These are phyloP conservation scores for Ogataea corticis DNA, from an alignment of 805 yeast genomes.

Conservation along the genomic window DNA sequence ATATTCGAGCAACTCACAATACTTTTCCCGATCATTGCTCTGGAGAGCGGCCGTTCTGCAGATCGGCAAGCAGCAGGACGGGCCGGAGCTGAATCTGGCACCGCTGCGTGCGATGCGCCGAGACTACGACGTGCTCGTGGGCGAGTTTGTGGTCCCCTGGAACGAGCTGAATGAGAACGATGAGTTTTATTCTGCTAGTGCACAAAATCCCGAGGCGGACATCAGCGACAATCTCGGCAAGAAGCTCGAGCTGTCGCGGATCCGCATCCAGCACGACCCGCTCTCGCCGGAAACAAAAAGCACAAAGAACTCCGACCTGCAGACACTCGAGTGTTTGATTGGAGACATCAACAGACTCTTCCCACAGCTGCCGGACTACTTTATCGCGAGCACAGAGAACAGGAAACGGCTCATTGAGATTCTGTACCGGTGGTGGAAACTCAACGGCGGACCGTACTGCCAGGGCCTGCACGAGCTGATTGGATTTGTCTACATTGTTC, in stretches of 20 bases:
- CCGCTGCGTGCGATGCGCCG: slow-evolving; percentile 20
- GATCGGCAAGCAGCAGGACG: slow-evolving; percentile 8
- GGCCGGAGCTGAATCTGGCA: slow-evolving; percentile 17
- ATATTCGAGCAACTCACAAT: slow-evolving; percentile 10
- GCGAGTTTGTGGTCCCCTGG: slow-evolving; percentile 37
- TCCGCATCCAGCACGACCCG: slow-evolving; percentile 26
- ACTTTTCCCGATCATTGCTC: slow-evolving; percentile 26
- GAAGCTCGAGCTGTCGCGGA: slow-evolving; percentile 15
- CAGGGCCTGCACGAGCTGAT: slow-evolving; percentile 58
- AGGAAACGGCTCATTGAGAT: slow-evolving; percentile 40
- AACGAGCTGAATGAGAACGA: slow-evolving; percentile 29
- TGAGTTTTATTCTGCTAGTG: slow-evolving; percentile 20
- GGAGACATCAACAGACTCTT: slow-evolving; percentile 54
- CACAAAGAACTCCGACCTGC: slow-evolving; percentile 33
- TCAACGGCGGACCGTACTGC: slow-evolving; percentile 39
- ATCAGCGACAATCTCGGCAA: slow-evolving; percentile 23
- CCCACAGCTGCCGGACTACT: slow-evolving; percentile 39
- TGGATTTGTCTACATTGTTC: slow-evolving; percentile 46
- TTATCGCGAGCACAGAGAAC: slow-evolving; percentile 30
- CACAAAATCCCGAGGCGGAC: slow-evolving; percentile 24
- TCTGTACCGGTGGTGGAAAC: slow-evolving; percentile 50
- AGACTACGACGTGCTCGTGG: slow-evolving; percentile 21
- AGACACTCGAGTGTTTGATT: slow-evolving; percentile 44
- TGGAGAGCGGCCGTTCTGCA: slow-evolving; percentile 25
- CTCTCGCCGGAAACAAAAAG: slow-evolving; percentile 5